A percentile compares a stretch with the other conserved stretches of the same genome.
Conservation (phyloP, 495 filamentous ascomycete species). For the Podospora anserina region DNA sequence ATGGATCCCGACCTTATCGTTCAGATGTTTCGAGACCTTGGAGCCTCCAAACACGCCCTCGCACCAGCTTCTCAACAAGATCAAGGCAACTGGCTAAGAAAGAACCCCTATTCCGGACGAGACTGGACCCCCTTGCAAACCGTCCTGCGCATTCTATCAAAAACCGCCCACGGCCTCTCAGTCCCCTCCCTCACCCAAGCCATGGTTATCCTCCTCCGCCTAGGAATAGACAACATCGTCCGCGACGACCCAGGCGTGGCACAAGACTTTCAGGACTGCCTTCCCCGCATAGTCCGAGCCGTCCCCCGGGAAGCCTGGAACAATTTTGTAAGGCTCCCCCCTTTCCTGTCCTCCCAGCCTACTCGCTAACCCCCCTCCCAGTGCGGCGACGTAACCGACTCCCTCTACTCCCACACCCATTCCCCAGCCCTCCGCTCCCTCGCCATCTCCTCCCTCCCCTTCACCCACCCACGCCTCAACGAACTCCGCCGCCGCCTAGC, state of each 20-base stretch:
- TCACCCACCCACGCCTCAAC: slow-evolving; percentile 55
- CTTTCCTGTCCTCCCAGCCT: not conserved
- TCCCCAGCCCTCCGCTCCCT: slow-evolving; percentile 52
- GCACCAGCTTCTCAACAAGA: not conserved
- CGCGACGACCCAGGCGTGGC: slow-evolving; percentile 34
- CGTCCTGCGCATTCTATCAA: slow-evolving; percentile 35
- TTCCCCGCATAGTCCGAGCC: slow-evolving; percentile 14
- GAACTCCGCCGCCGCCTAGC: slow-evolving; percentile 71
- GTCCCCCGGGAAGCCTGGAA: slow-evolving; percentile 28
- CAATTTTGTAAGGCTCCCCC: slow-evolving; percentile 21
- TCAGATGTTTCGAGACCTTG: slow-evolving; percentile 40
- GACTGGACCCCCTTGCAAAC: slow-evolving; percentile 36
- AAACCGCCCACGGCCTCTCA: slow-evolving; percentile 26
- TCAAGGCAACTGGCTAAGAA: slow-evolving; percentile 6
- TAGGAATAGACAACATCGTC: slow-evolving; percentile 54
- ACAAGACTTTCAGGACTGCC: slow-evolving; percentile 26
- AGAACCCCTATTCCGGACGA: slow-evolving; percentile 29
- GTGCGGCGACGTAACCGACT: slow-evolving; percentile 54
- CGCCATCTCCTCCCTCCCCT: slow-evolving; percentile 53
- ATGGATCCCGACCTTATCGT: slow-evolving; percentile 37
- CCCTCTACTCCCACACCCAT: slow-evolving; percentile 49
- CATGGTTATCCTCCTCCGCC: slow-evolving; percentile 42
- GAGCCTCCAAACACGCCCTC: slow-evolving; percentile 36
- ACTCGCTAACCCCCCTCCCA: slow-evolving; percentile 31
- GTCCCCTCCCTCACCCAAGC: slow-evolving; percentile 25